Evolutionary conservation across 164 flowering plant species (phyloP).

Genomic region (Magnolia officinalis): DNA sequence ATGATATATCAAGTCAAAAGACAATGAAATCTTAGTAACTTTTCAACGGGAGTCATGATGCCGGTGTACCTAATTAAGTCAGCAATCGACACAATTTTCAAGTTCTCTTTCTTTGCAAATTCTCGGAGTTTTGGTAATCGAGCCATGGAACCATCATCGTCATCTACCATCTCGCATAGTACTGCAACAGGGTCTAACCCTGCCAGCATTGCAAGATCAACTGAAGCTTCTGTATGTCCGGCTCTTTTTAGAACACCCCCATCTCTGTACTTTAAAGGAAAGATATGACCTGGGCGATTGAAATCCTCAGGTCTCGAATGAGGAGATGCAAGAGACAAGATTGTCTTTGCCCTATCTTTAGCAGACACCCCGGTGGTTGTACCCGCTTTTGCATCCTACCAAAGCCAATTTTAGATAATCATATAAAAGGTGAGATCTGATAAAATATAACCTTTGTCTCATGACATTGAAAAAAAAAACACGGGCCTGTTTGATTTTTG

Average conservation of each 20-base stretch:
- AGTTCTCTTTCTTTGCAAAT: constrained; percentile 65
- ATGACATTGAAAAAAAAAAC: too few species aligned
- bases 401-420: constrained; percentile 1
- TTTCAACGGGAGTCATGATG: neutral
- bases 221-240: constrained; percentile 97
- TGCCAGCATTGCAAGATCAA: constrained; percentile 82
- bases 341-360: constrained; percentile 76
- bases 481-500: too few species aligned
- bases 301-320: constrained; percentile 84
- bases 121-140: constrained; percentile 80
- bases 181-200: constrained; percentile 83
- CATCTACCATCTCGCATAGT: constrained; percentile 89
- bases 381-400: constrained; percentile 90
- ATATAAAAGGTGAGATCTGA: neutral
- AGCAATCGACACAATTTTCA: constrained; percentile 83
- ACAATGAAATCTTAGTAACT: neutral
- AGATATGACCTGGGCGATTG: constrained; percentile 95
- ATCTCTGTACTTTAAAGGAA: constrained; percentile 85
- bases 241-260: constrained; percentile 98
- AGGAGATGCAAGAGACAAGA: constrained; percentile 69
- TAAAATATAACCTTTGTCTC: neutral
- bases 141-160: constrained; percentile 99
- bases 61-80: constrained; percentile 80
- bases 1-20: neutral
- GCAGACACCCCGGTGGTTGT: constrained; percentile 98